Conservation (phyloP, 202 grass and related monocot genomes). For the Digitaria exilis region DNA sequence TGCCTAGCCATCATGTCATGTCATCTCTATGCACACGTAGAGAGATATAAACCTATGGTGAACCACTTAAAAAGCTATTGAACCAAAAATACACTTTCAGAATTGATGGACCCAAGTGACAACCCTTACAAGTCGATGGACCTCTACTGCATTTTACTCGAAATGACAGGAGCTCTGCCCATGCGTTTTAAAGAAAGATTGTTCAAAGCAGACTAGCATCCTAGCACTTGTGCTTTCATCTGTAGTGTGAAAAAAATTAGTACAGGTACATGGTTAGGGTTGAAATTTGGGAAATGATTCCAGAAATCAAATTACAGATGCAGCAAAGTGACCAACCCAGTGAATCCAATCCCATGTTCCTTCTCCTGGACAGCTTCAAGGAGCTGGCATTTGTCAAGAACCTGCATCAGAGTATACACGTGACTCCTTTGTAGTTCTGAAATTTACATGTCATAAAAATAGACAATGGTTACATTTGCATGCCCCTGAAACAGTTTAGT, state of each 20-base stretch:
- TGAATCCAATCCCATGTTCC: slow-evolving; percentile 81
- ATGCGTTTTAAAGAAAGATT: not conserved
- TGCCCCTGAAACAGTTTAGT: not conserved
- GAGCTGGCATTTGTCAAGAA: slow-evolving; percentile 91
- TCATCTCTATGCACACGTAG: too few species aligned
- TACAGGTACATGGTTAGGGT: not conserved
- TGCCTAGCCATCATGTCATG: too few species aligned
- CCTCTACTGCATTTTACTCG: not conserved
- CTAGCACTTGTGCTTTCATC: not conserved
- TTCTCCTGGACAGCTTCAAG: slow-evolving; percentile 81
- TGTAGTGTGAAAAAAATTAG: not conserved
- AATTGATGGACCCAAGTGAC: too few species aligned
- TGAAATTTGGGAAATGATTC: not conserved
- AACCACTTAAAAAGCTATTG: too few species aligned
- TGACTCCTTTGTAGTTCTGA: slow-evolving; percentile 8
- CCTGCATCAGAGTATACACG: slow-evolving; percentile 39
- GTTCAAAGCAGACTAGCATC: not conserved
- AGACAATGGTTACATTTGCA: not conserved
- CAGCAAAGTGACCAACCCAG: slow-evolving; percentile 50
- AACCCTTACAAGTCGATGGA: too few species aligned
- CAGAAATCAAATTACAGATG: not conserved
- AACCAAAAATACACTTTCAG: too few species aligned
- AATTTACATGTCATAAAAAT: not conserved
- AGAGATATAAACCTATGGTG: too few species aligned
- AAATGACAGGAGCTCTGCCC: not conserved